Conservation (phyloP, 345 rosid species). For the Camelina sativa region DNA sequence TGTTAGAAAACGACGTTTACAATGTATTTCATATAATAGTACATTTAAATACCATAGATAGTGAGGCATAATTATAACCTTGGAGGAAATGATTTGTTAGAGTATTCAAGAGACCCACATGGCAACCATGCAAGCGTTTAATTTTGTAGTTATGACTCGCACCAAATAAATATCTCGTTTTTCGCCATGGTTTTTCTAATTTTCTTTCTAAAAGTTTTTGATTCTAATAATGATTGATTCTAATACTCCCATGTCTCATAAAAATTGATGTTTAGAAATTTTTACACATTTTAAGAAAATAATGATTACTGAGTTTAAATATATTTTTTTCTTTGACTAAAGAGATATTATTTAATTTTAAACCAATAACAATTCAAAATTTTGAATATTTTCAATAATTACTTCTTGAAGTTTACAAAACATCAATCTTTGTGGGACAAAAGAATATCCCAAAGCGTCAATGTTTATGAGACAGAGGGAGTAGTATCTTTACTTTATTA, state of each 20-base stretch:
- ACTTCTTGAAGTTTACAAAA: no score
- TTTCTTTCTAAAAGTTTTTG: conserved; percentile 8
- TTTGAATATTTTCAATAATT: no score
- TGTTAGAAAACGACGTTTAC: conserved; percentile 22
- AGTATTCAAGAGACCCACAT: conserved; percentile 38
- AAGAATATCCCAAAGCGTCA: no score
- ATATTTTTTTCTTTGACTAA: no score
- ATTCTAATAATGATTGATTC: conserved; percentile 22
- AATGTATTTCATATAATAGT: neutral
- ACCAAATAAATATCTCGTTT: conserved; percentile 33
- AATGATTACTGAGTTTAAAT: no score
- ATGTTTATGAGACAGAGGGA: no score
- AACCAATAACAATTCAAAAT: no score
- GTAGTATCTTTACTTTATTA: neutral
- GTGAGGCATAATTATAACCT: conserved; percentile 36
- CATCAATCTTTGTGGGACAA: no score
- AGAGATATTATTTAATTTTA: no score
- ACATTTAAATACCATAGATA: conserved; percentile 33
- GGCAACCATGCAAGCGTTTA: conserved; percentile 42
- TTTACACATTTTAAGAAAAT: no score
- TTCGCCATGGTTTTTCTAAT: neutral
- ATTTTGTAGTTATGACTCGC: conserved; percentile 39
- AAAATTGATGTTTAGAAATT: no score
- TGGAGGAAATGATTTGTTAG: conserved; percentile 4
- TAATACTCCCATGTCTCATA: neutral